phyloP scores from a whole-genome alignment of 177 flowering plant species.

The Vitis hybrid region DNA sequence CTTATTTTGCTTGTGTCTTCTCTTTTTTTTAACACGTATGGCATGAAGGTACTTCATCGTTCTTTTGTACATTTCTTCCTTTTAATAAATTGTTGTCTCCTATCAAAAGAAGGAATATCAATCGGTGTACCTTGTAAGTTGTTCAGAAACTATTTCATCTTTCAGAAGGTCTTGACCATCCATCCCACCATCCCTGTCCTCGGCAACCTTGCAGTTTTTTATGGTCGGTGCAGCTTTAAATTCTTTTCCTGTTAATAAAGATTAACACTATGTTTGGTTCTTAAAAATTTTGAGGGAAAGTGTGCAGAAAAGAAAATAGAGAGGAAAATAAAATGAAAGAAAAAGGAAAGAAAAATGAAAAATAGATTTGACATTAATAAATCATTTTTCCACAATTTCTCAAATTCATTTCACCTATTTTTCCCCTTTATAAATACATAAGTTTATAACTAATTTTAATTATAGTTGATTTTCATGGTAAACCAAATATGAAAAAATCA shows the following conservation, averaged over 20 bases:
- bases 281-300: too few species aligned
- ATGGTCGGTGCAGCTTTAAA: constrained; percentile 5
- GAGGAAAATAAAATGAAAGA: background rate
- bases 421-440: too few species aligned
- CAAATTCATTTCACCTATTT: too few species aligned
- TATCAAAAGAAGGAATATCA: background rate
- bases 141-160: constrained; percentile 95
- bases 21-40: too few species aligned
- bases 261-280: background rate
- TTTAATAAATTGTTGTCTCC: background rate
- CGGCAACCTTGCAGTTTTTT: constrained; percentile 5
- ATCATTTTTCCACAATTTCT: too few species aligned
- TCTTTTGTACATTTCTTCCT: background rate
- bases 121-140: constrained; percentile 69
- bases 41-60: too few species aligned
- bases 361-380: too few species aligned
- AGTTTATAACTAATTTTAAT: too few species aligned
- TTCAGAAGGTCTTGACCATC: constrained; percentile 45
- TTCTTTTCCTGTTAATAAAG: constrained; percentile 21
- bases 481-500: too few species aligned
- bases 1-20: too few species aligned
- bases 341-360: background rate
- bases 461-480: too few species aligned
- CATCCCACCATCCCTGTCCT: constrained; percentile 11
- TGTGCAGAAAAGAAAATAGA: background rate